A percentile compares a stretch with the other conserved stretches of the same genome.
These are phyloP conservation scores for Aurantiochytrium sp. DNA, from an alignment of 108 stramenopile genomes.

Conservation along the genomic window DNA sequence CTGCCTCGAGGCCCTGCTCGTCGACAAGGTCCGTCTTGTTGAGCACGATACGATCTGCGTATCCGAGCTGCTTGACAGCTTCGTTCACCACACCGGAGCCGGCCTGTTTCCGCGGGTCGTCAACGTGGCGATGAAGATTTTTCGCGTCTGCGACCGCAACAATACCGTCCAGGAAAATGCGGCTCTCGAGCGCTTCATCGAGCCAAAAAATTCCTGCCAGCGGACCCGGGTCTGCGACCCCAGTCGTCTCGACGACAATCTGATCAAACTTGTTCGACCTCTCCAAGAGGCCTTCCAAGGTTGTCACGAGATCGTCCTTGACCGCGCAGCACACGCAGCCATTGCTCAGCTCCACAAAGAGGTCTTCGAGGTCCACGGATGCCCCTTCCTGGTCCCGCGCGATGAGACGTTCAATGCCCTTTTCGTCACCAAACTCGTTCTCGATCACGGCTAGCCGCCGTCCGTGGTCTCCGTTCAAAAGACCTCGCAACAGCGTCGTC, in stretches of 20 bases:
- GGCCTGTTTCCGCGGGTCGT: constrained; percentile 32
- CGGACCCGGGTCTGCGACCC: constrained; percentile 83
- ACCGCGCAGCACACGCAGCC: constrained; percentile 29
- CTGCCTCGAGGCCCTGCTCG: neutral
- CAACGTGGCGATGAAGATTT: constrained; percentile 58
- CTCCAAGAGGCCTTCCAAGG: constrained; percentile 5
- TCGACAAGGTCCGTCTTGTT: constrained; percentile 70
- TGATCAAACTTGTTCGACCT: constrained; percentile 63
- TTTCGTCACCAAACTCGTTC: constrained; percentile 25
- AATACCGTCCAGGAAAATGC: constrained; percentile 68
- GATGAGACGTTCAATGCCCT: constrained; percentile 16
- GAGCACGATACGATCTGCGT: constrained; percentile 69
- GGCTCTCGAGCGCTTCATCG: constrained; percentile 66
- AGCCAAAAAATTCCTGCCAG: constrained; percentile 76
- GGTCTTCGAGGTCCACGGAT: constrained; percentile 21
- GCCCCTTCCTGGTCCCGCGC: constrained; percentile 27
- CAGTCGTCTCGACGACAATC: constrained; percentile 70
- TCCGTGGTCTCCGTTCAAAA: constrained; percentile 20
- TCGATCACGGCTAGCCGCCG: constrained; percentile 22
- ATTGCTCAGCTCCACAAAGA: constrained; percentile 22
- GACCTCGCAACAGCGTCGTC: constrained; percentile 31
- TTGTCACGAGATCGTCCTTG: constrained; percentile 15
- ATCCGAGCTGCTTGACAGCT: constrained; percentile 76
- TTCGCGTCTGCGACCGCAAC: constrained; percentile 63
- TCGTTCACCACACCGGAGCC: constrained; percentile 48